phyloP scores from a whole-genome alignment of 257 asterid genomes.

The Ligustrum vulgare region DNA sequence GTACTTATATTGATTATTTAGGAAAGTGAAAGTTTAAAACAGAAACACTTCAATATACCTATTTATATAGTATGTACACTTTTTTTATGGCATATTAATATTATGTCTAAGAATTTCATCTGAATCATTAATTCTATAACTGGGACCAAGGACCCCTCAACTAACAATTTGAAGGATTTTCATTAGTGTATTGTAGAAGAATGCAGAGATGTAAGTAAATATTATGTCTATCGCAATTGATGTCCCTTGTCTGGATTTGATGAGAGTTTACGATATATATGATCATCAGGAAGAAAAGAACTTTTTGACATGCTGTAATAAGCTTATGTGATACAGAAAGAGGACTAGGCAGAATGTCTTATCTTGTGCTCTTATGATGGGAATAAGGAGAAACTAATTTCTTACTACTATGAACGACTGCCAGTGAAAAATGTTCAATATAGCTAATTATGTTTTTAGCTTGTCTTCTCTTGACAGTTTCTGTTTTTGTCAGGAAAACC shows the following conservation, averaged over 20 bases:
- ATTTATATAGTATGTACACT: background rate
- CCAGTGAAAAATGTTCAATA: background rate
- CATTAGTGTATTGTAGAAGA: background rate
- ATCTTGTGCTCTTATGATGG: background rate
- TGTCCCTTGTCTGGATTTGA: background rate
- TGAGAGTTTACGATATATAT: background rate
- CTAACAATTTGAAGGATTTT: background rate
- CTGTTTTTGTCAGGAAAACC: conserved; percentile 25
- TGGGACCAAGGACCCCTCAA: background rate
- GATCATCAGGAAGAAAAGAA: background rate
- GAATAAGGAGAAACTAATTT: background rate
- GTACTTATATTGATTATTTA: background rate
- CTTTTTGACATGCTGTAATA: background rate
- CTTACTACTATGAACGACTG: background rate
- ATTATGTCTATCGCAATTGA: too few relatives aligned
- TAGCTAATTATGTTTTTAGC: background rate
- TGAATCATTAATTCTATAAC: background rate
- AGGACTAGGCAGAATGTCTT: background rate
- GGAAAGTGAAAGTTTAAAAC: background rate
- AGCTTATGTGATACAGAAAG: background rate
- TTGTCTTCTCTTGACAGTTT: background rate
- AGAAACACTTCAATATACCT: background rate
- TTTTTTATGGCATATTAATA: background rate
- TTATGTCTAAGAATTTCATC: background rate
- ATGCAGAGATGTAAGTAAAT: background rate